Base-by-base conservation (phyloP, 1,139 yeast genomes). In the Kodamaea fungicola region DNA sequence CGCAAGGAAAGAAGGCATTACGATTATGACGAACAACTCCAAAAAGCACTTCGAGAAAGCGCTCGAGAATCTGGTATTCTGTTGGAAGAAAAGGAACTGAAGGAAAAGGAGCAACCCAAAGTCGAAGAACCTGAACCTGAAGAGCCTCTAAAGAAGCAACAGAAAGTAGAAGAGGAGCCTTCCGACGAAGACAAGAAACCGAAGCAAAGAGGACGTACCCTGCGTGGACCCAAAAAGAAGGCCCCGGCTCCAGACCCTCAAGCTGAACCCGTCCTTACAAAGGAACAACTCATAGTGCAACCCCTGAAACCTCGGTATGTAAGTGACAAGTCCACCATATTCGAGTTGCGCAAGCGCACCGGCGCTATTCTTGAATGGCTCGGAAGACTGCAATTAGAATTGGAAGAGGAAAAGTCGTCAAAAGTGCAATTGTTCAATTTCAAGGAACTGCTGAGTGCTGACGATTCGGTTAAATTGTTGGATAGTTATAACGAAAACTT, bases 311-410 rank as follows among this genome's bases (percentile, higher is more conserved):
- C 97, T 9, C 74, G 96, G 37, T 70, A 79, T 39, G 97, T 95
- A 6, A 83, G 83, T 42, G 79, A 82, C 8, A 76, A 86, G 39
- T 76, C 87, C 2, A 74, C 89, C 2, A 62, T 89, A 42, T 75
- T 76, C 47, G 98, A 90, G 55, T 80, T 90, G 80, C 78, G 90
- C 39, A 82, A 88, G 53, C 73, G 98, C 40, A 86, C 89, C 1
- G 85, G 90, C 4, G 95, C 96, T 3, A 89, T 92, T 12, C 67
- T 90, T 51, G 97, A 92, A 62, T 92, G 90, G 73, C 73, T 90
- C 23, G 88, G 88, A 7, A 71, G 96, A 34, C 83, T 95, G 2
- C 95, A 88, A 56, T 60, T 80, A 41, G 97, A 92, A 53, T 64
- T 89, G 43, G 82, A 80, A 31, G 78, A 76, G 36, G 96, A 89